A percentile compares a stretch with the other conserved stretches of the same genome.
These are phyloP conservation scores for Suhomyces maxii DNA, from an alignment of 1,139 yeast species.

Conservation along the genomic window DNA sequence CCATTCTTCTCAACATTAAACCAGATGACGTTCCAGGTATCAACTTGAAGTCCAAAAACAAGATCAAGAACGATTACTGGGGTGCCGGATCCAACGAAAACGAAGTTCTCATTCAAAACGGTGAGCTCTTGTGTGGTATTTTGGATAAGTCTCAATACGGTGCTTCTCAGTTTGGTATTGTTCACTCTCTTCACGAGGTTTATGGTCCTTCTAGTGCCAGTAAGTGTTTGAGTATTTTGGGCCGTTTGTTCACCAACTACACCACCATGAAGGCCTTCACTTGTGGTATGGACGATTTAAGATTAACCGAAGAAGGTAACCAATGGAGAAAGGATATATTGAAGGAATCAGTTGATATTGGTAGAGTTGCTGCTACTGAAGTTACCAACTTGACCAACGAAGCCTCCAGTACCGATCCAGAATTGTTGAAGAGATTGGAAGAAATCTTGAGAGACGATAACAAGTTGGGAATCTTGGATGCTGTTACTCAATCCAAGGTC, in stretches of 20 bases:
- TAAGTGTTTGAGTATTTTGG: conserved; percentile 82
- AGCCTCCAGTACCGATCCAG: conserved; percentile 57
- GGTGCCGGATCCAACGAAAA: conserved; percentile 81
- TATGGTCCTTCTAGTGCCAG: conserved; percentile 94
- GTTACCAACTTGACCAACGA: conserved; percentile 79
- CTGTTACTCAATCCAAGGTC: conserved; percentile 92
- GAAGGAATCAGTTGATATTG: conserved; percentile 73
- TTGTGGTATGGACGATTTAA: conserved; percentile 99
- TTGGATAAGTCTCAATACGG: conserved; percentile 98
- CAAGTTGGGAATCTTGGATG: conserved; percentile 92
- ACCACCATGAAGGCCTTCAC: conserved; percentile 92
- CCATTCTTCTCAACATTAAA: conserved; percentile 82
- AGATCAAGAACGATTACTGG: conserved; percentile 95
- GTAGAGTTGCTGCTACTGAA: conserved; percentile 90
- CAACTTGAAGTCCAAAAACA: conserved; percentile 78
- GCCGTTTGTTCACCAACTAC: conserved; percentile 91
- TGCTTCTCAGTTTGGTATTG: conserved; percentile 95
- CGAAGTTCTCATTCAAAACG: conserved; percentile 80
- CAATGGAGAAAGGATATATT: conserved; percentile 83
- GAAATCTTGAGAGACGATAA: conserved; percentile 93
- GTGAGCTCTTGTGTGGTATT: conserved; percentile 88
- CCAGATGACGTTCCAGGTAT: conserved; percentile 90
- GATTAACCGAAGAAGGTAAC: conserved; percentile 90
- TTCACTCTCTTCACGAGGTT: conserved; percentile 93
- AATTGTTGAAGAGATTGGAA: conserved; percentile 82